Base-by-base conservation (phyloP, 495 filamentous ascomycete genomes). In the Haplographium delicatum region DNA sequence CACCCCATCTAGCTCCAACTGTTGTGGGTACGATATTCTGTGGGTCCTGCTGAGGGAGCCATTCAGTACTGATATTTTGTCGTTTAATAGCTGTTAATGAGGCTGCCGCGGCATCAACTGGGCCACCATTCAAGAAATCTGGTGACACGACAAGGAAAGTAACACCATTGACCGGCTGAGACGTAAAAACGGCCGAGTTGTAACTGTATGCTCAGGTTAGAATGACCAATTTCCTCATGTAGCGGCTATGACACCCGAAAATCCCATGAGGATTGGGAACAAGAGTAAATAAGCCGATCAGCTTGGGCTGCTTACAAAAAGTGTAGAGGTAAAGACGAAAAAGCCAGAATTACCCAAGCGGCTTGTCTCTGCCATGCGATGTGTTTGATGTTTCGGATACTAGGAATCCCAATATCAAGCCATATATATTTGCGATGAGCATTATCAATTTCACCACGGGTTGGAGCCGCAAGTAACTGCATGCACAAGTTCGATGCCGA, bases 341-440 rank as follows among this genome's bases (percentile, higher is more conserved):
- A 6, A n/a, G 52, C 43, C 43, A 65, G 24, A 13, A 39, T 41
- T 18, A 49, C 5, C 63, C 63, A 65, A 43, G 34, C 51, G 10
- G 15, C 27, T 15, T 39, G 45, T 44, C 63, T 62, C 19, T 59
- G 53, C 26, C 27, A 50, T 2, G 56, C 53, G 6, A 64, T 51
- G 10, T 5, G 31, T 9, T 53, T 39, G 1, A 66, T 47, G 48
- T 72, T 71, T 15, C 61, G 56, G 19, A 72, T 41, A 16, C 67
- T 71, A 4, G 63, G 58, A 23, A 72, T 55, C 5, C 68, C 68
- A 33, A 73, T 64, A 45, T 65, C 65, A 27, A 73, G 38, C 68
- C 65, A 71, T 8, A 56, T 54, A 0, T 51, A 38, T 28, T 50
- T 30, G 5, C 39, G 34, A 55, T 73, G 70, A 3, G 67, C 68